Base-by-base conservation (phyloP, 2,329 filamentous ascomycete genomes). In the Atkinsonella texensis region DNA sequence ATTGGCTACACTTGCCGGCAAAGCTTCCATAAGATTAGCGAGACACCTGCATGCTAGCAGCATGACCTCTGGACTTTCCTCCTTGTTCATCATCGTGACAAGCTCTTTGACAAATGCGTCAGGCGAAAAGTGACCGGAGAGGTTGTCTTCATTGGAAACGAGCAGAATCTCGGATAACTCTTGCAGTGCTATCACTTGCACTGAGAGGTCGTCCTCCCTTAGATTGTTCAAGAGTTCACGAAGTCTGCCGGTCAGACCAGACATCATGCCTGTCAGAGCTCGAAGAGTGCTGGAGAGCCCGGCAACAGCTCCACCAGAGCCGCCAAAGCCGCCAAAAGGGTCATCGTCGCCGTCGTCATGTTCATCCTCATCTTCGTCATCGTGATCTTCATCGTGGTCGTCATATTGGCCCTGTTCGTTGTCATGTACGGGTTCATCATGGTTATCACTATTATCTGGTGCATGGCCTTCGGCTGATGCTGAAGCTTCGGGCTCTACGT, bases 11-110 rank as follows among this genome's bases (percentile, higher is more conserved):
- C 91, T 91, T 35, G 89, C 84, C 18, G 93, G 90, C 32, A 98
- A 73, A 28, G 91, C 94, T 67, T 98, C 93, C 93, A 98, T 98
- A 51, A 98, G 70, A 65, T 98, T 97, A 54, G 93, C 93, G 60
- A 98, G 79, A 67, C 89, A 97, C 54, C 94, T 86, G 64, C 93
- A 98, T 18, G 93, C 91, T 54, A 97, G 76, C 12, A 98, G 82
- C 91, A 97, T 97, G 55, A 97, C 88, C 67, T 98, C 93, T 0
- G 90, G 87, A 59, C 95, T 96, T 65, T 94, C 89, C 60, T 95
- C 89, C 52, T 94, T 89, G 63, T 87, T 88, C 93, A 98, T 97
- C 59, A 98, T 72, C 12, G 77, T 70, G 46, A 98, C 89, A 49
- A 98, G 75, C 69, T 98, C 93, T 69, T 95, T 96, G 52, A 98